Conservation (phyloP, 306 rosid genomes). For the Carpinus viminea region DNA sequence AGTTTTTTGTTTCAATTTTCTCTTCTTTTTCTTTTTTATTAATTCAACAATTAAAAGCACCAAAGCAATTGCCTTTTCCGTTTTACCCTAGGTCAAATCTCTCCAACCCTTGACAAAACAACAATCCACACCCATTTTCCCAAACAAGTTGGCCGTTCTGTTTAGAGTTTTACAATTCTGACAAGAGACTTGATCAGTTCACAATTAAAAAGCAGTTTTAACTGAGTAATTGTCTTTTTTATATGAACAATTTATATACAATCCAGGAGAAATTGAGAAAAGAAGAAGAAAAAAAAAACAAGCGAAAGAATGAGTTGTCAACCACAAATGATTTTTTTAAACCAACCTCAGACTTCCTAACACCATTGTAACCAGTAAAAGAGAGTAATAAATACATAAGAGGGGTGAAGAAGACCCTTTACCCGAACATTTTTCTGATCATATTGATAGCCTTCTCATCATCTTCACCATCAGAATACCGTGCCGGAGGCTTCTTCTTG, state of each 20-base stretch:
- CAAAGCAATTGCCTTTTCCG: neutral
- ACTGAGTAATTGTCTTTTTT: neutral
- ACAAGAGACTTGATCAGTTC: neutral
- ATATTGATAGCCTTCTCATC: conserved; percentile 44
- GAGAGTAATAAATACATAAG: neutral
- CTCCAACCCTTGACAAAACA: neutral
- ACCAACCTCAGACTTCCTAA: neutral
- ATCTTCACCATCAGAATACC: conserved; percentile 48
- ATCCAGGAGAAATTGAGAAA: neutral
- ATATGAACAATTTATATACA: neutral
- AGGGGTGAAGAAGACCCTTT: conserved; percentile 15
- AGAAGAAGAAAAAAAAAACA: neutral
- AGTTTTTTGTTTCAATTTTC: neutral
- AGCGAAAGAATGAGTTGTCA: neutral
- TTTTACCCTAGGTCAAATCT: neutral
- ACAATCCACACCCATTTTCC: neutral
- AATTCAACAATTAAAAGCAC: neutral
- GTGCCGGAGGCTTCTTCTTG: conserved; percentile 54
- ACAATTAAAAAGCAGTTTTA: neutral
- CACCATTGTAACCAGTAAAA: neutral
- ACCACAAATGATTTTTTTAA: neutral
- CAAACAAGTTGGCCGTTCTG: neutral
- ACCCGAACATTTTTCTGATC: conserved; percentile 76
- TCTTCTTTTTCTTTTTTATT: neutral
- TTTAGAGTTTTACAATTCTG: neutral